Conservation (phyloP, 2,329 filamentous ascomycete genomes). For the Penicillium sp. region DNA sequence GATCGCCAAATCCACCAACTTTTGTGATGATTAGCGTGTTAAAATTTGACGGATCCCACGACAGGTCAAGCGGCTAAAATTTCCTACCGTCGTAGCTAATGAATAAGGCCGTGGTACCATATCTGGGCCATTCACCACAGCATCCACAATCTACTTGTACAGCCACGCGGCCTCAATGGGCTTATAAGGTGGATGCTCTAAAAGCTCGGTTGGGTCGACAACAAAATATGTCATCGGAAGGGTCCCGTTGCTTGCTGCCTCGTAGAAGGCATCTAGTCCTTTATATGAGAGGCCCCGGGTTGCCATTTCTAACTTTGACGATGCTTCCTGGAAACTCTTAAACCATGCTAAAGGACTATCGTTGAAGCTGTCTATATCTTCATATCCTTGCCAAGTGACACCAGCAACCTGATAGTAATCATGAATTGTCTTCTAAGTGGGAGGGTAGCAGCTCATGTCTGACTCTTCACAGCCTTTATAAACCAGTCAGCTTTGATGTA, state of each 20-base stretch:
- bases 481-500: too few relatives aligned
- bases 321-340: constrained; percentile 45
- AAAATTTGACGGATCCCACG: too few relatives aligned
- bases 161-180: constrained; percentile 58
- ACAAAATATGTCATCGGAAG: constrained; percentile 56
- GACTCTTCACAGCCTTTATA: too few relatives aligned
- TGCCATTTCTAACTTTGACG: too few relatives aligned
- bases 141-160: constrained; percentile 53
- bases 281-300: constrained; percentile 45
- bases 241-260: constrained; percentile 51
- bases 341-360: constrained; percentile 59
- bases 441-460: constrained; percentile 45
- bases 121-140: constrained; percentile 53
- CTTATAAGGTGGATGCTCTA: constrained; percentile 55
- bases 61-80: too few relatives aligned
- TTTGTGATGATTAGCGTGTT: constrained; percentile 21
- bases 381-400: constrained; percentile 54
- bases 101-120: constrained; percentile 51
- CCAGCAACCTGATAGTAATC: constrained; percentile 52
- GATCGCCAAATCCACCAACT: constrained; percentile 57
- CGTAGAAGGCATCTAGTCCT: constrained; percentile 52
- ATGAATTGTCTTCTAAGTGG: constrained; percentile 57
- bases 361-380: constrained; percentile 54
- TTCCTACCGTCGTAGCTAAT: constrained; percentile 48
- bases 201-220: constrained; percentile 51